Evolutionary conservation across 495 filamentous ascomycete genomes (phyloP).

Genomic region (Hamigera avellanea): DNA sequence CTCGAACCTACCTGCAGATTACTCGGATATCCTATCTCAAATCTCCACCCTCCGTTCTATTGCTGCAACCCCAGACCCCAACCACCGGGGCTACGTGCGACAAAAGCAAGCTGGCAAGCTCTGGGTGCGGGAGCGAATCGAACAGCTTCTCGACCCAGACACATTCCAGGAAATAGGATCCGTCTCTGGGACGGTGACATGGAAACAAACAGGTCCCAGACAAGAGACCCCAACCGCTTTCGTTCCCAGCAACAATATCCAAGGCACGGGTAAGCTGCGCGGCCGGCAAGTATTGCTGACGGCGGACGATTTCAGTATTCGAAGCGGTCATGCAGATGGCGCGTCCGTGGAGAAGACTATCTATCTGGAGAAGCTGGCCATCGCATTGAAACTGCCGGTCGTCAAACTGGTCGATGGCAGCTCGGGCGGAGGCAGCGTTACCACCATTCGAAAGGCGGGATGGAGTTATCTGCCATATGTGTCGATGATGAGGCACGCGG

Average conservation of each 20-base stretch:
- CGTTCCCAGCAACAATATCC: slow-evolving; percentile 44
- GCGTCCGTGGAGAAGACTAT: slow-evolving; percentile 45
- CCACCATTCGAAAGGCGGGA: slow-evolving; percentile 40
- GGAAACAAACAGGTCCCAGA: slow-evolving; percentile 35
- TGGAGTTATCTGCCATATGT: slow-evolving; percentile 48
- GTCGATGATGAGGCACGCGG: slow-evolving; percentile 33
- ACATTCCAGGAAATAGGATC: slow-evolving; percentile 48
- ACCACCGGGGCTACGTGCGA: slow-evolving; percentile 42
- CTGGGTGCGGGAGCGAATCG: slow-evolving; percentile 52
- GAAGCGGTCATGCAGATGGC: slow-evolving; percentile 52
- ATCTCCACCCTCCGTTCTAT: slow-evolving; percentile 36
- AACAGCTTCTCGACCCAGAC: slow-evolving; percentile 39
- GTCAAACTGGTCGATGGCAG: slow-evolving; percentile 53
- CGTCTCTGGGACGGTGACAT: slow-evolving; percentile 45
- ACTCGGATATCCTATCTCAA: slow-evolving; percentile 46
- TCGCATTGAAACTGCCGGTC: slow-evolving; percentile 42
- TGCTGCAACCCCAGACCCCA: slow-evolving; percentile 40
- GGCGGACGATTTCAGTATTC: slow-evolving; percentile 52
- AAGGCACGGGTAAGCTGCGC: slow-evolving; percentile 32
- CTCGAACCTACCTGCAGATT: slow-evolving; percentile 41
- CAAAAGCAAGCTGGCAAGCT: slow-evolving; percentile 54
- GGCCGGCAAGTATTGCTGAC: slow-evolving; percentile 46
- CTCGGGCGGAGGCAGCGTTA: slow-evolving; percentile 50
- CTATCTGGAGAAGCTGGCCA: slow-evolving; percentile 44
- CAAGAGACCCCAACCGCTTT: slow-evolving; percentile 39